Evolutionary conservation across 2,329 filamentous ascomycete genomes (phyloP), one percentile per base, ranked within the genome.

Genomic region (Aureobasidium sp.): DNA sequence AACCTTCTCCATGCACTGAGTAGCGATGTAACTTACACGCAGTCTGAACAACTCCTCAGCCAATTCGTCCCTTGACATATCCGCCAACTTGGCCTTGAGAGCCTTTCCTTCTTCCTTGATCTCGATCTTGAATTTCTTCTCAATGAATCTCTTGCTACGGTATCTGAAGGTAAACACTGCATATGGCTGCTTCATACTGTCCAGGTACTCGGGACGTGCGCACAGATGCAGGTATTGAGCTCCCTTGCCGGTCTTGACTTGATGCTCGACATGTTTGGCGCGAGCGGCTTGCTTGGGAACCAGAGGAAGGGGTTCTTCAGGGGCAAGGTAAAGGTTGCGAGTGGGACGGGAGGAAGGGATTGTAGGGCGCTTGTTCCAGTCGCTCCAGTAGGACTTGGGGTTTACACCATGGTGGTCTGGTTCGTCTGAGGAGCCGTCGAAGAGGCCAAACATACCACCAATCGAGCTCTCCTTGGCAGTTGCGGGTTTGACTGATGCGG

Each of bases 141-240:
- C 68, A 36, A 79, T 65, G 16, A 68, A 66, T 37, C 64, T 65
- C 57, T 63, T 67, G 58, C 70, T 73, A 2, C 77, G 72, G 62
- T 79, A 80, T 58, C 76, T 76, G 72, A 80, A 80, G 16, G 72
- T 71, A 66, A 80, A 80, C 11, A 79, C 74, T 0, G 77, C 78
- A 62, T 78, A 80, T 29, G 76, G 74, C 49, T 65, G 59, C 14
- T 70, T 64, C 67, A 75, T 70, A 0, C 63, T 59, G 64, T 80
- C 78, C 5, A 79, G 44, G 62, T 80, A 79, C 42, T 71, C 67
- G 2, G 77, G 77, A 4, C 72, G 64, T 1, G 68, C 68, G 0
- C 72, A 64, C 0, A 67, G 66, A 63, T 79, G 77, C 1, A 67
- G 64, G 61, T 79, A 79, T 16, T 67, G 61, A 1, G 68, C 70